A percentile compares a stretch with the other conserved stretches of the same genome.
Evolutionary conservation across 2,329 filamentous ascomycete genomes (phyloP).

Genomic region (Fusarium protoensiforme): DNA sequence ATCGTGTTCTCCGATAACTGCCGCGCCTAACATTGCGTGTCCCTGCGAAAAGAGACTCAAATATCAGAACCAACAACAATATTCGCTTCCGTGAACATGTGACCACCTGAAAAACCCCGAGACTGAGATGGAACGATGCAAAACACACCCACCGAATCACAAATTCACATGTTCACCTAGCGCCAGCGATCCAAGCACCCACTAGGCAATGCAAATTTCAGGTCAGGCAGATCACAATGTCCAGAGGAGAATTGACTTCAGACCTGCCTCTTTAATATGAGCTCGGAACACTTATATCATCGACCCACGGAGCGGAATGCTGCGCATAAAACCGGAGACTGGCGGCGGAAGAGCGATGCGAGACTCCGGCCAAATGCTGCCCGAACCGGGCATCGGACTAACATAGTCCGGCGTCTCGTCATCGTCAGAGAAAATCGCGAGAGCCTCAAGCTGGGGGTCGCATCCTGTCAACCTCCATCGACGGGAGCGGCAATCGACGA

Average conservation of each 20-base stretch:
- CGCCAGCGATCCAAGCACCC: not conserved
- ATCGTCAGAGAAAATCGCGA: slow-evolving; percentile 3
- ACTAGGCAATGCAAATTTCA: not conserved
- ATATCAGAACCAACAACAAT: not conserved
- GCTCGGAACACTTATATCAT: not conserved
- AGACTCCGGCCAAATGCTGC: not conserved
- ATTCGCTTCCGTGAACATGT: not conserved
- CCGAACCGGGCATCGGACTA: slow-evolving; percentile 5
- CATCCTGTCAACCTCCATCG: not conserved
- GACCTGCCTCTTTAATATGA: not conserved
- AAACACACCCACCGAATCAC: not conserved
- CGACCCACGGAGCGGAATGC: not conserved
- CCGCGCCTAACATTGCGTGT: not conserved
- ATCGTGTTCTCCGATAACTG: not conserved
- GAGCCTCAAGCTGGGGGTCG: not conserved
- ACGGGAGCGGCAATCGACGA: not conserved
- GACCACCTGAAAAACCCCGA: not conserved
- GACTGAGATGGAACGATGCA: not conserved
- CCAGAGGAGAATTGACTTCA: not conserved
- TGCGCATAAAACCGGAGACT: not conserved
- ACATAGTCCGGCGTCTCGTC: not conserved
- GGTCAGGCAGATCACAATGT: not conserved
- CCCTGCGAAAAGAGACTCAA: not conserved
- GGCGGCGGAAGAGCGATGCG: not conserved
- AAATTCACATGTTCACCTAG: not conserved